phyloP scores from a whole-genome alignment of 2,329 filamentous ascomycete genomes.

The Botryosphaeria agaves region DNA sequence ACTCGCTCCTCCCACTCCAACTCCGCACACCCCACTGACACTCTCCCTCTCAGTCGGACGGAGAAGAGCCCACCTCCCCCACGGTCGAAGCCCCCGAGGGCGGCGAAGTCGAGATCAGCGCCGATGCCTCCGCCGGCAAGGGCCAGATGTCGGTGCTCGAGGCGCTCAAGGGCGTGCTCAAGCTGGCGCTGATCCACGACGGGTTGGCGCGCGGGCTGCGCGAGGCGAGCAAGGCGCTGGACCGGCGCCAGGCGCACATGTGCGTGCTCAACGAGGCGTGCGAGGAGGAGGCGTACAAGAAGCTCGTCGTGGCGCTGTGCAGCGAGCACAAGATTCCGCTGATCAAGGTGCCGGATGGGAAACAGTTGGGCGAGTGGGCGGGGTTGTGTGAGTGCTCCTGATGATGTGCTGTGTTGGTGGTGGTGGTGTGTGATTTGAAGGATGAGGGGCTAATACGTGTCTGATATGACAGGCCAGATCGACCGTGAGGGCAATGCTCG shows the following conservation, averaged over 20 bases:
- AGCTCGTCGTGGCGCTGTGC: conserved; percentile 97
- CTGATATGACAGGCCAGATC: conserved; percentile 54
- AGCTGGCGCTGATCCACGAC: conserved; percentile 98
- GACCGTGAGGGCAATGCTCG: conserved; percentile 98
- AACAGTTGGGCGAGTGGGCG: conserved; percentile 99
- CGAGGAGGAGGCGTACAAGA: conserved; percentile 99
- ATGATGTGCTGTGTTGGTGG: conserved; percentile 1
- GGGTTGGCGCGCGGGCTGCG: conserved; percentile 96
- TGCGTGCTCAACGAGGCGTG: conserved; percentile 99
- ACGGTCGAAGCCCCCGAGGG: conserved; percentile 50
- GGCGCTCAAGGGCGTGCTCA: conserved; percentile 96
- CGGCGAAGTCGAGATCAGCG: conserved; percentile 89
- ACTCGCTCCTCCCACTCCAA: conserved; percentile 6
- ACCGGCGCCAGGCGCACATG: conserved; percentile 98
- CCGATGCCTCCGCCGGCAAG: conserved; percentile 61
- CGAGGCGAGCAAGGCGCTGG: conserved; percentile 96
- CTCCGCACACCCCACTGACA: no score
- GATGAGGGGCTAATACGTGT: conserved; percentile 5
- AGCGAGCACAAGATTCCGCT: conserved; percentile 99
- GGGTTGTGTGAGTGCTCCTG: conserved; percentile 71
- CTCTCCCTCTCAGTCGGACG: conserved; percentile 62
- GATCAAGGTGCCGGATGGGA: conserved; percentile 99
- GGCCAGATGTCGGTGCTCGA: conserved; percentile 97
- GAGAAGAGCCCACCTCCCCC: conserved; percentile 95
- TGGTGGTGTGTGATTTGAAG: conserved; percentile 1